Evolutionary conservation across 805 yeast species (phyloP), one percentile per base, ranked within the genome.

Genomic region (Suhomyces tanzawaensis): DNA sequence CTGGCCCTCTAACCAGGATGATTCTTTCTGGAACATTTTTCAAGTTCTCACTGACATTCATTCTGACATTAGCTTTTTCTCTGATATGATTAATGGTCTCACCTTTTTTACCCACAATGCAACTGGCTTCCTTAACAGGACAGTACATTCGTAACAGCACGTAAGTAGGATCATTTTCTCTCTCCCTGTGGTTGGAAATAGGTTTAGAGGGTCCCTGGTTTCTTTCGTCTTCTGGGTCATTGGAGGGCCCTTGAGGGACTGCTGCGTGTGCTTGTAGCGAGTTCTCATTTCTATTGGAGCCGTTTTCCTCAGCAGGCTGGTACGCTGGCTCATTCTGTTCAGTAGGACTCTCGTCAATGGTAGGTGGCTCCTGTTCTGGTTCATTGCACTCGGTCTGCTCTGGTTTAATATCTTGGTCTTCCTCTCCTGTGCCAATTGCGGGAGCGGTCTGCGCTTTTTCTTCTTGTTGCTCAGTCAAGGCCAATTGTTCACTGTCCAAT

Each of bases 101-200:
- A n/a, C 95, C 95, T 39, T 82, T 83, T 48, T 81, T 82, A 0
- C 95, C 95, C 12, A 85, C 91, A 32, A 85, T 70, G 15, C 75
- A 58, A 3, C 85, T 79, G 1, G 95, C 90, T 52, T 86, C 90
- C 48, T 78, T 82, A 12, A 82, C 85, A 3, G 78, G 74, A 48
- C 90, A 82, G 35, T 82, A 69, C 86, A 85, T 82, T 45, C 95
- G 70, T 58, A 85, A 68, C 48, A 77, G 79, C 3, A 82, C 79
- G 46, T 76, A 76, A 0, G 83, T 77, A 4, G 83, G 79, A 44
- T 79, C 84, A 30, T 68, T 70, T 27, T 69, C 68, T 34, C 53
- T 55, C 24, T 72, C 73, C 37, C 66, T 55, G 37, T 66, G 71
- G 41, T 59, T 57, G 14, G 70, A 62, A 8, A 62, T 64, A 2